Evolutionary conservation across 2,329 filamentous ascomycete species (phyloP).

Genomic region (Phaeosphaeria sp.): DNA sequence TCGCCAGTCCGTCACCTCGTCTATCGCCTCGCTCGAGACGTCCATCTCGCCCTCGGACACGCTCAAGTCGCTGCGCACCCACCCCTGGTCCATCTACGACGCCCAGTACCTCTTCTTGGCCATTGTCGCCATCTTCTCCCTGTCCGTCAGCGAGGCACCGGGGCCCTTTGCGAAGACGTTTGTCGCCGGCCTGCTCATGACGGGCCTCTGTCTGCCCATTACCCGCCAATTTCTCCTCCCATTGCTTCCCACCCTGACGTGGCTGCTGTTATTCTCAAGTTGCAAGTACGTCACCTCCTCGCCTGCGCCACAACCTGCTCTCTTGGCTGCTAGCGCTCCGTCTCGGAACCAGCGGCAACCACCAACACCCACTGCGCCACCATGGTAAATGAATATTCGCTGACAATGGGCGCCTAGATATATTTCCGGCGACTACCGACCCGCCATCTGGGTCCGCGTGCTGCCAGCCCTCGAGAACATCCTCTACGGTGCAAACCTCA

Average conservation of each 20-base stretch:
- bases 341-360: conserved; percentile 7
- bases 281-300: conserved; percentile 74
- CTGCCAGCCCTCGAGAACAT: conserved; percentile 95
- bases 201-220: conserved; percentile 78
- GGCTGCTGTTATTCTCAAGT: conserved; percentile 89
- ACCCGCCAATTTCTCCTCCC: conserved; percentile 92
- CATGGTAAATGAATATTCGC: conserved; percentile 15
- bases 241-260: conserved; percentile 82
- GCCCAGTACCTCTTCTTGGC: conserved; percentile 81
- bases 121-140: conserved; percentile 78
- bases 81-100: conserved; percentile 84
- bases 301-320: conserved; percentile 1
- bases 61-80: conserved; percentile 74
- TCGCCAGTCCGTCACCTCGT: conserved; percentile 71
- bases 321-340: conserved; percentile 6
- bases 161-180: conserved; percentile 80
- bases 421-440: conserved; percentile 85
- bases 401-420: conserved; percentile 64
- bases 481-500: conserved; percentile 92
- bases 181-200: conserved; percentile 70
- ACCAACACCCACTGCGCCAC: not conserved
- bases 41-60: conserved; percentile 84
- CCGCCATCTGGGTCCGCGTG: conserved; percentile 94
- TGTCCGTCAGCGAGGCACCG: conserved; percentile 79
- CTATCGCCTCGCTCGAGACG: conserved; percentile 77